Evolutionary conservation across 1,284 basidiomycete species (phyloP).

Genomic region (Stygiomarasmius scandens): DNA sequence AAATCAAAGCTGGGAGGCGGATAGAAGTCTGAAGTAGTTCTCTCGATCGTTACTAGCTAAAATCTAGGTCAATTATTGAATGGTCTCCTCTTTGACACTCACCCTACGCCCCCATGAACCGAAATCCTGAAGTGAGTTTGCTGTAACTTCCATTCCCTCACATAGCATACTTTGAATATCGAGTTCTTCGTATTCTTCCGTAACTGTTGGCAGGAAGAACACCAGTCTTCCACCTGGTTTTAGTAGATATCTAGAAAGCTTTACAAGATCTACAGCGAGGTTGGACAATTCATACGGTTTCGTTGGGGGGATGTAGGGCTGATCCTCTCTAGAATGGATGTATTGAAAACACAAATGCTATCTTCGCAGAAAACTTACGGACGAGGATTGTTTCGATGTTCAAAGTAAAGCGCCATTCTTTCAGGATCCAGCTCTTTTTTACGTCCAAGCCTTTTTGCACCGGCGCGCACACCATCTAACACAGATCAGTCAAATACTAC

Average conservation of each 20-base stretch:
- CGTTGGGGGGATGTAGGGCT: constrained; percentile 84
- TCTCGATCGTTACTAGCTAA: constrained; percentile 89
- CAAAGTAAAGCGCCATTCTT: constrained; percentile 38
- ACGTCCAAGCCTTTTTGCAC: constrained; percentile 91
- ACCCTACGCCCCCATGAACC: constrained; percentile 94
- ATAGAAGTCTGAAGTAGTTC: constrained; percentile 54
- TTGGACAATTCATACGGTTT: constrained; percentile 93
- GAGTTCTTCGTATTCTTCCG: constrained; percentile 85
- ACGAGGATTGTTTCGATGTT: constrained; percentile 40
- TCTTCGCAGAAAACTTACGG: constrained; percentile 34
- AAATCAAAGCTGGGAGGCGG: constrained; percentile 51
- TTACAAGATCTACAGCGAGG: constrained; percentile 81
- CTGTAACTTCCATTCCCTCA: constrained; percentile 86
- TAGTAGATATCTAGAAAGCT: constrained; percentile 83
- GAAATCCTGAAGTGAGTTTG: constrained; percentile 93
- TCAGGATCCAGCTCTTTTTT: constrained; percentile 53
- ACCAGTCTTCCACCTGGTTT: constrained; percentile 89
- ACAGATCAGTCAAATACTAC: constrained; percentile 3
- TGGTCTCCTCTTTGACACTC: constrained; percentile 44
- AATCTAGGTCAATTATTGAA: no score
- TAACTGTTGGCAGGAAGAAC: constrained; percentile 93
- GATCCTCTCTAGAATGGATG: constrained; percentile 44
- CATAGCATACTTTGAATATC: constrained; percentile 77
- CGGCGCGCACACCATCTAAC: constrained; percentile 91
- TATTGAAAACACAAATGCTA: neutral